Percentiles rank a stretch among this genome's conserved stretches.
phyloP scores from a whole-genome alignment of 371 early-diverging fungal species.

The Lichtheimia ramosa region DNA sequence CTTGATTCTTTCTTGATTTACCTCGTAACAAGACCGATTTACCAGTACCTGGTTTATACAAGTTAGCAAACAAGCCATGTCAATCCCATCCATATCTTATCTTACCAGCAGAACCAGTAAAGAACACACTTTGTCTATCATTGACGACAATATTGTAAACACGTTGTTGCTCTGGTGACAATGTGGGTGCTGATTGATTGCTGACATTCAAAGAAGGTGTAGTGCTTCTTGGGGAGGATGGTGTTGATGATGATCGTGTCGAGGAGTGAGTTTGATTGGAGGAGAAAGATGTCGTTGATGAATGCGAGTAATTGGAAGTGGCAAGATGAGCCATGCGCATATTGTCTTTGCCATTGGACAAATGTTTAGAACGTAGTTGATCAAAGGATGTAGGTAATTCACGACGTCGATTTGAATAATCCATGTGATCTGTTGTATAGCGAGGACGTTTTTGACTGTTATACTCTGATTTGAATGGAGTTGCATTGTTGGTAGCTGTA shows the following conservation, averaged over 20 bases:
- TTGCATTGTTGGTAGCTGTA: too few relatives aligned
- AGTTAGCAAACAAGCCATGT: background rate
- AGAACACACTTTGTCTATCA: constrained; percentile 63
- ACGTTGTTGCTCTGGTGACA: constrained; percentile 64
- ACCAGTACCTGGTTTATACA: constrained; percentile 58
- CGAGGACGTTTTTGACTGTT: too few relatives aligned
- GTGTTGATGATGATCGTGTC: background rate
- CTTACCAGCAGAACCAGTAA: constrained; percentile 80
- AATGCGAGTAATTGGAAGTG: background rate
- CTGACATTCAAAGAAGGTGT: background rate
- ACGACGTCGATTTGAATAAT: too few relatives aligned
- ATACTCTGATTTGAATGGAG: too few relatives aligned
- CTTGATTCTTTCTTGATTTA: background rate
- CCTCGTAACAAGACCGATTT: constrained; percentile 68
- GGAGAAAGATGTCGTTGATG: background rate
- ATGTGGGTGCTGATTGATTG: background rate
- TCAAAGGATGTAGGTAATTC: too few relatives aligned
- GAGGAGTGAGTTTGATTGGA: background rate
- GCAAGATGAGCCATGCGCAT: too few relatives aligned
- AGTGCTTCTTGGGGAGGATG: background rate
- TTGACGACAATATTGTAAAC: constrained; percentile 60
- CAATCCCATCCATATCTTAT: background rate
- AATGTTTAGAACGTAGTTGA: too few relatives aligned
- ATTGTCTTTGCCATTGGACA: too few relatives aligned
- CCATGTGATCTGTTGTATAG: too few relatives aligned